Evolutionary conservation across 1,284 basidiomycete species (phyloP).

Genomic region (Cryptococcus sp.): DNA sequence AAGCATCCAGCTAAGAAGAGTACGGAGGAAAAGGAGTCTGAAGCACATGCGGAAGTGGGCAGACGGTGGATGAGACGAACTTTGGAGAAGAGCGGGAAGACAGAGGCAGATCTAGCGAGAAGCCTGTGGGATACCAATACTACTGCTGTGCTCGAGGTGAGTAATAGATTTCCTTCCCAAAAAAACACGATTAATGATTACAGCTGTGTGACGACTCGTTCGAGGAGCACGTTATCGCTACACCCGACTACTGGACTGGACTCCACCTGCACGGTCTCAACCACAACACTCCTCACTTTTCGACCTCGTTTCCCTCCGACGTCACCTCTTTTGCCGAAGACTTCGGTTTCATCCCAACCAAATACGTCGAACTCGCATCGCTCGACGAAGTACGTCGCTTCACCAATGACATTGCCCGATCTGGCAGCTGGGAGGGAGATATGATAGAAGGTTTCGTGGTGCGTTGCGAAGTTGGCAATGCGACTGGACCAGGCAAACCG

Average conservation of each 20-base stretch:
- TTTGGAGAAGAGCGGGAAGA: slow-evolving; percentile 59
- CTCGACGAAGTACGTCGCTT: slow-evolving; percentile 68
- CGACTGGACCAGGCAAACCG: slow-evolving; percentile 41
- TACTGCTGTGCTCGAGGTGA: slow-evolving; percentile 86
- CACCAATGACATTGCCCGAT: slow-evolving; percentile 61
- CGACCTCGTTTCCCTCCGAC: slow-evolving; percentile 61
- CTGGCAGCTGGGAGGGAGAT: slow-evolving; percentile 75
- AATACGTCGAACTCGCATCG: slow-evolving; percentile 57
- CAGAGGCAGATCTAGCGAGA: slow-evolving; percentile 66
- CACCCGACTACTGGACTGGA: slow-evolving; percentile 74
- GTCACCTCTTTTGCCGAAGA: slow-evolving; percentile 77
- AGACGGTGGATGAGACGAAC: slow-evolving; percentile 71
- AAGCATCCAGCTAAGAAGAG: slow-evolving; percentile 1
- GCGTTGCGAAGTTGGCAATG: slow-evolving; percentile 58
- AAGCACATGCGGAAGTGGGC: slow-evolving; percentile 42
- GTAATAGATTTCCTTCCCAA: slow-evolving; percentile 26
- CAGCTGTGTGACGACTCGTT: slow-evolving; percentile 96
- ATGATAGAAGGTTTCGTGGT: slow-evolving; percentile 96
- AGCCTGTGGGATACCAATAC: slow-evolving; percentile 75
- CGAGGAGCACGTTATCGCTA: slow-evolving; percentile 92
- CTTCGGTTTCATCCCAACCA: slow-evolving; percentile 88
- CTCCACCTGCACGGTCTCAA: slow-evolving; percentile 94
- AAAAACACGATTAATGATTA: neutral
- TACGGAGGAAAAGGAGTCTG: slow-evolving; percentile 23
- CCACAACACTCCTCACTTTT: slow-evolving; percentile 62